Evolutionary conservation across 345 rosid species (phyloP).

Genomic region (Eucalyptus sp.): DNA sequence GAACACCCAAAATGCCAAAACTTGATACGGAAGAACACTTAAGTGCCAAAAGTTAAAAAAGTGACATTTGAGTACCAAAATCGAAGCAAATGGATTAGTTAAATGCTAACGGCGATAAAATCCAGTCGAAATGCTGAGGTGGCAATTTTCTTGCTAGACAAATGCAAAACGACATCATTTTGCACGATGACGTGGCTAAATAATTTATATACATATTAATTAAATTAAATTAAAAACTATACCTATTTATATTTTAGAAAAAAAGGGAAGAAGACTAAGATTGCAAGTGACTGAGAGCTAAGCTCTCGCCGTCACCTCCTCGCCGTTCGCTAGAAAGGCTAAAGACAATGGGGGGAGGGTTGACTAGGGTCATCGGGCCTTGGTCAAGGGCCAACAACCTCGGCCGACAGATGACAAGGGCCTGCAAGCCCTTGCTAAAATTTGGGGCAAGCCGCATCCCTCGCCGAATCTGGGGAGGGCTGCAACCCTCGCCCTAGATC

Average conservation of each 20-base stretch:
- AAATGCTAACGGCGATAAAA: fast-evolving
- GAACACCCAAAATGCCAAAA: too few relatives aligned
- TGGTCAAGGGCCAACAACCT: fast-evolving
- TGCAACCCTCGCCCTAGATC: fast-evolving
- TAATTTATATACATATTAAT: too few relatives aligned
- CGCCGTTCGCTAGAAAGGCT: fast-evolving
- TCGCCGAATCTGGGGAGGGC: fast-evolving
- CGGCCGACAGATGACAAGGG: fast-evolving
- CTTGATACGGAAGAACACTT: fast-evolving
- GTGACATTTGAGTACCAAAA: too few relatives aligned
- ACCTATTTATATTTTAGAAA: too few relatives aligned
- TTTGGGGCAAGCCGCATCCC: fast-evolving
- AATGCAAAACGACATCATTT: fast-evolving
- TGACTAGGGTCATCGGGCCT: fast-evolving
- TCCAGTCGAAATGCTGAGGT: too few relatives aligned
- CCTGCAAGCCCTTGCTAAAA: fast-evolving
- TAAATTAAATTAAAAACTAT: too few relatives aligned
- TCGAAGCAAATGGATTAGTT: fast-evolving
- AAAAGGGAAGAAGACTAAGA: too few relatives aligned
- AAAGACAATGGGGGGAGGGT: fast-evolving
- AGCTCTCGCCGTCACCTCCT: fast-evolving
- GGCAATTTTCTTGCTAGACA: fast-evolving
- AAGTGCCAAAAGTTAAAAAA: too few relatives aligned
- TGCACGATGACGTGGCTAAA: fast-evolving
- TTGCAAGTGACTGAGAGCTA: fast-evolving